Evolutionary conservation across 2,329 filamentous ascomycete genomes (phyloP), one percentile per base, ranked within the genome.

Genomic region (Penicillium sp.): DNA sequence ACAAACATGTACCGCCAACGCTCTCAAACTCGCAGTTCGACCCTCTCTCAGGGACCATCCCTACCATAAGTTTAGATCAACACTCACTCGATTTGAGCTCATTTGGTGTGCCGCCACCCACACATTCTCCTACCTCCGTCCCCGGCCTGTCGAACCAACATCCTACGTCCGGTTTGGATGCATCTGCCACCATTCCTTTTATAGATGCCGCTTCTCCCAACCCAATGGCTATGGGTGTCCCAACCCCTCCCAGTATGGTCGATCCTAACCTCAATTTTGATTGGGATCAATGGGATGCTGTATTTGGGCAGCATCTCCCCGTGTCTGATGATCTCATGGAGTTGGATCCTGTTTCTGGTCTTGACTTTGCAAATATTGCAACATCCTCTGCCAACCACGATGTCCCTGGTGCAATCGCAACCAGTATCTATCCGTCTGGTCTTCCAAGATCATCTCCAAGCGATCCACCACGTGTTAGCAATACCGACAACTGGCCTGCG

Each of bases 231-330:
- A 49, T 59, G 18, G 55, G 57, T 10, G 63, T 63, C 22, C 67
- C 69, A 24, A 75, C 71, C 11, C 72, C 69, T 0, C 68, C 71
- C 1, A 73, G 69, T 1, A 70, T 74, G 67, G 61, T 74, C 8
- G 74, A 75, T 18, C 70, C 73, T 8, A 77, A 76, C 43, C 49
- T 77, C 18, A 73, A 76, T 50, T 79, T 79, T 59, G 77, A 79
- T 62, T 79, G 77, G 77, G 77, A 79, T 49, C 71, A 77, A 59
- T 79, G 77, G 77, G 77, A 79, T 49, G 74, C 76, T 6, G 76
- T 79, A 2, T 79, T 79, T 48, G 76, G 77, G 2, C 76, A 78
- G 50, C 75, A 78, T 55, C 63, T 77, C 11, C 73, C 74, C 13
- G 72, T 77, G 16, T 70, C 75, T 0, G 75, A 77, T 54, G 75